Percentiles rank a stretch among this genome's conserved stretches.
These are phyloP conservation scores for Calonectria ilicicola DNA, from an alignment of 2,329 filamentous ascomycete species.

Conservation along the genomic window DNA sequence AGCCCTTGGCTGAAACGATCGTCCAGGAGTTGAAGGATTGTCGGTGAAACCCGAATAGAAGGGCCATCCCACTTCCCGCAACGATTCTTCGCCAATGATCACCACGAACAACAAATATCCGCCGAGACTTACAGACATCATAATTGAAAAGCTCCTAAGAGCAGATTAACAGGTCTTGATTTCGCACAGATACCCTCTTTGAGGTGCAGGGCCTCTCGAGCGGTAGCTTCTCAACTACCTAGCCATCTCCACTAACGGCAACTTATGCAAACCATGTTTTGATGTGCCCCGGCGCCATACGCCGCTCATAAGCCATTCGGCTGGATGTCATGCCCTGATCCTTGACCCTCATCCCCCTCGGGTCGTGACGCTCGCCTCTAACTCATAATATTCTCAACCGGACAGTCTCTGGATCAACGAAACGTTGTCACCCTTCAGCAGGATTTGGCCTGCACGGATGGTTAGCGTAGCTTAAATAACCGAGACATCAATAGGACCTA, in stretches of 20 bases:
- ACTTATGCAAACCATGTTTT: slow-evolving; percentile 19
- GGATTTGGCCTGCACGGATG: slow-evolving; percentile 76
- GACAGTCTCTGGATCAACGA: slow-evolving; percentile 77
- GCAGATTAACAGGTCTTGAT: slow-evolving; percentile 7
- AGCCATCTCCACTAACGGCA: slow-evolving; percentile 11
- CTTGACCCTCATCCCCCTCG: slow-evolving; percentile 12
- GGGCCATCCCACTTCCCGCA: not conserved
- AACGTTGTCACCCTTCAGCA: slow-evolving; percentile 90
- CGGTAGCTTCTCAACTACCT: slow-evolving; percentile 6
- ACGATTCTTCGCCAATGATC: not conserved
- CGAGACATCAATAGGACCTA: slow-evolving; percentile 70
- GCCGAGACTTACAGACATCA: not conserved
- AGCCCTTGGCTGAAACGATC: not conserved
- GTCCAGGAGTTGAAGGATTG: not conserved
- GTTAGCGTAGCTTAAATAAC: slow-evolving; percentile 36
- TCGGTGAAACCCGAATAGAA: not conserved
- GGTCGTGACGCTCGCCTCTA: slow-evolving; percentile 12
- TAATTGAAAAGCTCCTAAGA: not conserved
- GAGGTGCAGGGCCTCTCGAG: not conserved
- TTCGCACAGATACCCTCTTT: slow-evolving; percentile 12
- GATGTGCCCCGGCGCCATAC: slow-evolving; percentile 14
- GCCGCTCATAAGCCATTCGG: slow-evolving; percentile 12
- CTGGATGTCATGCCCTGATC: slow-evolving; percentile 13
- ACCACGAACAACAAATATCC: not conserved
- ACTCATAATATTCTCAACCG: slow-evolving; percentile 34